Conservation (phyloP, 2,329 filamentous ascomycete genomes). For the Colletotrichum spinosum region DNA sequence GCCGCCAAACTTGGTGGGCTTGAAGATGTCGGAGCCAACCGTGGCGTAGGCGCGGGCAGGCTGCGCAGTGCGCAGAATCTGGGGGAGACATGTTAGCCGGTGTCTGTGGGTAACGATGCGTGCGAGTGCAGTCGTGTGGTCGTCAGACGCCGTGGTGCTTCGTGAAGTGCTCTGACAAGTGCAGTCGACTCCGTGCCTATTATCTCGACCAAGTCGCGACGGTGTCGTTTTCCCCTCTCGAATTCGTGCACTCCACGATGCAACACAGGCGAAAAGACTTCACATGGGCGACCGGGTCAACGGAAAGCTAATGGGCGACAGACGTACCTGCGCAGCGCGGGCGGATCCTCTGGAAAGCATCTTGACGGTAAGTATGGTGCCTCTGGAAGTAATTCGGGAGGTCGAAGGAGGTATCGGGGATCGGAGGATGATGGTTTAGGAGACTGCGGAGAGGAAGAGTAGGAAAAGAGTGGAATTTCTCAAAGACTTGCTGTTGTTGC, state of each 20-base stretch:
- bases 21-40: constrained; percentile 95
- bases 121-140: background rate
- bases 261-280: background rate
- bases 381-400: constrained; percentile 32
- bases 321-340: constrained; percentile 68
- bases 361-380: constrained; percentile 44
- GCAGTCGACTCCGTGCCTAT: too few species aligned
- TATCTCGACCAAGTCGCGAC: too few species aligned
- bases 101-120: constrained; percentile 42
- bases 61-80: constrained; percentile 64
- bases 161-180: too few species aligned
- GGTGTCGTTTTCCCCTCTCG: too few species aligned
- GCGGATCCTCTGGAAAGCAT: constrained; percentile 71
- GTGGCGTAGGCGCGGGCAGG: constrained; percentile 77
- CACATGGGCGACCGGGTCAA: constrained; percentile 2
- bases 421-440: constrained; percentile 20
- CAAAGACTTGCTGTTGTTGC: constrained; percentile 10
- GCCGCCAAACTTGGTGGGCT: constrained; percentile 97
- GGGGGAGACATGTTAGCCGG: constrained; percentile 23
- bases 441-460: constrained; percentile 19
- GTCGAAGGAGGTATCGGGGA: constrained; percentile 6
- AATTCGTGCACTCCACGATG: too few species aligned
- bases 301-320: constrained; percentile 24
- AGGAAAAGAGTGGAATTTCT: constrained; percentile 34
- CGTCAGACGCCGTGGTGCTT: too few species aligned